These are phyloP conservation scores for Chlorella sp. DNA, from an alignment of 139 green algal genomes.

Conservation along the genomic window DNA sequence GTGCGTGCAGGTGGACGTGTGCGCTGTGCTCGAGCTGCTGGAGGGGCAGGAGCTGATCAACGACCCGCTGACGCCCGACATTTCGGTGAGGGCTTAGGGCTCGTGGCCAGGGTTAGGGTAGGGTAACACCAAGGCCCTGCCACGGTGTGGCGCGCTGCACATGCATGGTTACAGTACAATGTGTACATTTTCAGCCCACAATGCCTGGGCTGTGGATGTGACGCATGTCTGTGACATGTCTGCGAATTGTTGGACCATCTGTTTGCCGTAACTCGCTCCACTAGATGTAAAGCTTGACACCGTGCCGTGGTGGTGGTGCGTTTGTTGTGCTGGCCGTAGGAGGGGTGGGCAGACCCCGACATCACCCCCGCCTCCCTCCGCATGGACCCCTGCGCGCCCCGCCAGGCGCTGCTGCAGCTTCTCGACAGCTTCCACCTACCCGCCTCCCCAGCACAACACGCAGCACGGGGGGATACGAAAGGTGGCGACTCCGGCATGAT, in stretches of 20 bases:
- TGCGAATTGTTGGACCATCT: neutral
- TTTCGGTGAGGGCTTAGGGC: neutral
- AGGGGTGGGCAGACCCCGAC: neutral
- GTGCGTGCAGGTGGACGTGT: neutral
- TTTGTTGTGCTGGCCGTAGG: neutral
- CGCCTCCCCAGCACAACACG: too few relatives aligned
- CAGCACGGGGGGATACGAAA: too few relatives aligned
- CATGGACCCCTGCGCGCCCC: too few relatives aligned
- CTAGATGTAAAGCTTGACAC: too few relatives aligned
- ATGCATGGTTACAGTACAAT: too few relatives aligned
- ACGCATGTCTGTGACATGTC: constrained; percentile 1
- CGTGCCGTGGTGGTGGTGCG: neutral
- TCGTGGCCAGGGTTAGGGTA: neutral
- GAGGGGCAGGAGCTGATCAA: neutral
- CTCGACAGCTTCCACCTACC: too few relatives aligned
- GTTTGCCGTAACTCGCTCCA: too few relatives aligned
- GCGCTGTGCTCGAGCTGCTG: constrained; percentile 5
- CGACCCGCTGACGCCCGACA: neutral
- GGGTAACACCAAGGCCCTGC: neutral
- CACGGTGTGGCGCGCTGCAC: too few relatives aligned
- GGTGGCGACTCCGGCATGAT: too few relatives aligned
- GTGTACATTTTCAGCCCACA: neutral
- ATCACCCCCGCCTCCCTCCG: neutral
- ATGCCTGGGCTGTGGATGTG: neutral
- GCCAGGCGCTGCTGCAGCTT: too few relatives aligned